Evolutionary conservation across 2,329 filamentous ascomycete genomes (phyloP).

Genomic region (Monosporascus ibericus): DNA sequence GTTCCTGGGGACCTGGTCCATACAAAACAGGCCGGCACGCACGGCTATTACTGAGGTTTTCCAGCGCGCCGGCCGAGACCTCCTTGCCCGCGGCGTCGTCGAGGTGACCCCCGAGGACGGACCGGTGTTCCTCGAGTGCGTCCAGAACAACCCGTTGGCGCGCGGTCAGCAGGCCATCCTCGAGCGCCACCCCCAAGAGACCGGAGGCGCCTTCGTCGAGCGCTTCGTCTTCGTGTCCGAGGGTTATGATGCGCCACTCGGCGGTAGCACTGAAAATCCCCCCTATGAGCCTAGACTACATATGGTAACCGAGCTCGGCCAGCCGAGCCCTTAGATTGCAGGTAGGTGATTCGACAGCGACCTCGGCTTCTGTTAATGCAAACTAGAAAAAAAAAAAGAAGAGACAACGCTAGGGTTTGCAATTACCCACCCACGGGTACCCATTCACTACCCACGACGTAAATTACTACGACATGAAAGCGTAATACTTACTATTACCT

Average conservation of each 20-base stretch:
- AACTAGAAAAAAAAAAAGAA: no score
- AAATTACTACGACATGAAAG: no score
- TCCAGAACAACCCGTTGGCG: constrained; percentile 4
- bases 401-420: no score
- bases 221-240: constrained; percentile 6
- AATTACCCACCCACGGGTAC: no score
- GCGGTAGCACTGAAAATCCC: background rate
- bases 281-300: background rate
- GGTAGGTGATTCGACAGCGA: no score
- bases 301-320: background rate
- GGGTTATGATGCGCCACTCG: background rate
- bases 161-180: constrained; percentile 3
- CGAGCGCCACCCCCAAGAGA: background rate
- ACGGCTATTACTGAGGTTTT: background rate
- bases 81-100: background rate
- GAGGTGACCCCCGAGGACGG: background rate
- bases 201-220: constrained; percentile 5
- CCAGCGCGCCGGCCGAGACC: background rate
- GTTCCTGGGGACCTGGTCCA: background rate
- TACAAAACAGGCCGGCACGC: constrained; percentile 1
- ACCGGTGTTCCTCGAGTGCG: background rate
- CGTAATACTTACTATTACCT: no score
- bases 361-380: no score
- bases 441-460: no score
- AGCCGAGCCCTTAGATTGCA: no score